Conservation (phyloP, 2,329 filamentous ascomycete genomes). For the Monilinia polystroma region DNA sequence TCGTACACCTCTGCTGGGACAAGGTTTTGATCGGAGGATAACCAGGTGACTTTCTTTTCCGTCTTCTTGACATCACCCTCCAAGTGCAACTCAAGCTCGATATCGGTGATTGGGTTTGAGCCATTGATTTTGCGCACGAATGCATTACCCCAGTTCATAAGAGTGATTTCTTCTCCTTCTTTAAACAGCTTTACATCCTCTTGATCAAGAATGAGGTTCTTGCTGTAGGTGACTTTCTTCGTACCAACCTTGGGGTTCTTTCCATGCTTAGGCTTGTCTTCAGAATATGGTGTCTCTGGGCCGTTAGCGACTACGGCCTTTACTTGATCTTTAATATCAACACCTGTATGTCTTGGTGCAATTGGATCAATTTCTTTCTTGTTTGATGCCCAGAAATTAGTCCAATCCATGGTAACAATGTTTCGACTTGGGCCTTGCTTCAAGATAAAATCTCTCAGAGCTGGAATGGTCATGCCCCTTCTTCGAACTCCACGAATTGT, state of each 20-base stretch:
- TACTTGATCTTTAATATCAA: slow-evolving; percentile 69
- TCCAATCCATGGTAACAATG: slow-evolving; percentile 83
- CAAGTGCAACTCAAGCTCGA: slow-evolving; percentile 85
- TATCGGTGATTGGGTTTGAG: slow-evolving; percentile 59
- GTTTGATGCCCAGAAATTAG: slow-evolving; percentile 66
- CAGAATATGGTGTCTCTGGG: slow-evolving; percentile 59
- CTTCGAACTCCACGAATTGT: slow-evolving; percentile 77
- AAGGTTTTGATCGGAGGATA: slow-evolving; percentile 75
- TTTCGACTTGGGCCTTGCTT: slow-evolving; percentile 83
- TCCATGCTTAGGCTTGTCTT: slow-evolving; percentile 81
- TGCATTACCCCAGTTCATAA: slow-evolving; percentile 96
- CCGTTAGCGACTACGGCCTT: slow-evolving; percentile 67
- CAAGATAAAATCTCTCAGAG: slow-evolving; percentile 78
- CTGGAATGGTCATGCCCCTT: slow-evolving; percentile 75
- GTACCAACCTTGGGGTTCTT: slow-evolving; percentile 84
- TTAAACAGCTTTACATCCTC: slow-evolving; percentile 79
- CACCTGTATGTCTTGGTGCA: slow-evolving; percentile 70
- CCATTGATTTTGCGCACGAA: slow-evolving; percentile 68
- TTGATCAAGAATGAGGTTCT: slow-evolving; percentile 78
- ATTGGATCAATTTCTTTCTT: slow-evolving; percentile 82
- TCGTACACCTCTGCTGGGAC: slow-evolving; percentile 85
- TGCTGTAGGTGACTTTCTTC: slow-evolving; percentile 81
- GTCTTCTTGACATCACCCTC: slow-evolving; percentile 93
- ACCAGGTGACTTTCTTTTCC: slow-evolving; percentile 95
- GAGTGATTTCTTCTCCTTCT: slow-evolving; percentile 84